Evolutionary conservation across 2,329 filamentous ascomycete species (phyloP).

Genomic region (Verticillium albo-atrum): DNA sequence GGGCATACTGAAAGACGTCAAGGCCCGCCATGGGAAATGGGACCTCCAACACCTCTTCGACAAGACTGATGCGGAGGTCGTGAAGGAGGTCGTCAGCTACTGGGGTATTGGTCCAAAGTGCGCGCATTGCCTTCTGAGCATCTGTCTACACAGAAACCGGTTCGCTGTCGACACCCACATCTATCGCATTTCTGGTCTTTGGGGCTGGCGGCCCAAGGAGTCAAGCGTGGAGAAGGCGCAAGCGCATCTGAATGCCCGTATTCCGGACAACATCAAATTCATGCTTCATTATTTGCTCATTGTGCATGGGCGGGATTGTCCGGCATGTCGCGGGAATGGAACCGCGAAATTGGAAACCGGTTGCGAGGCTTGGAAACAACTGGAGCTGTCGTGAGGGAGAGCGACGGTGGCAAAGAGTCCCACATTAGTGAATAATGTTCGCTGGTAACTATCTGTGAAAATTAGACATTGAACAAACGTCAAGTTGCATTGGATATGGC

Average conservation of each 20-base stretch:
- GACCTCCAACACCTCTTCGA: conserved; percentile 5
- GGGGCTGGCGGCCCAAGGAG: not conserved
- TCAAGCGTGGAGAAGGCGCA: not conserved
- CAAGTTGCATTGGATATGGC: too few relatives aligned
- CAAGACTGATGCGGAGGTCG: conserved; percentile 1
- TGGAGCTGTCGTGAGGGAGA: too few relatives aligned
- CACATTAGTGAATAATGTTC: too few relatives aligned
- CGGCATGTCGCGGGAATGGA: not conserved
- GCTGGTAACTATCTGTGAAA: too few relatives aligned
- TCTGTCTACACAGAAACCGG: not conserved
- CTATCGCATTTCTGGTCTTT: conserved; percentile 2
- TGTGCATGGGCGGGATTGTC: conserved; percentile 2
- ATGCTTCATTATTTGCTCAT: conserved; percentile 1
- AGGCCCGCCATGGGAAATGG: conserved; percentile 1
- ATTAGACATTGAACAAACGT: too few relatives aligned
- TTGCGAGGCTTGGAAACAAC: too few relatives aligned
- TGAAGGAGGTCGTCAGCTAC: conserved; percentile 4
- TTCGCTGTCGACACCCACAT: conserved; percentile 5
- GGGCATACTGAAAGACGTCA: conserved; percentile 1
- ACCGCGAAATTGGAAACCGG: not conserved
- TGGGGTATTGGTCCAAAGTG: conserved; percentile 4
- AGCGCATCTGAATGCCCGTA: not conserved
- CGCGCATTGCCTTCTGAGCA: conserved; percentile 3
- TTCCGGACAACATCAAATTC: conserved; percentile 2
- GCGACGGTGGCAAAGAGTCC: too few relatives aligned